These are phyloP conservation scores for Penicillium lividum DNA, from an alignment of 495 filamentous ascomycete genomes.

Conservation along the genomic window DNA sequence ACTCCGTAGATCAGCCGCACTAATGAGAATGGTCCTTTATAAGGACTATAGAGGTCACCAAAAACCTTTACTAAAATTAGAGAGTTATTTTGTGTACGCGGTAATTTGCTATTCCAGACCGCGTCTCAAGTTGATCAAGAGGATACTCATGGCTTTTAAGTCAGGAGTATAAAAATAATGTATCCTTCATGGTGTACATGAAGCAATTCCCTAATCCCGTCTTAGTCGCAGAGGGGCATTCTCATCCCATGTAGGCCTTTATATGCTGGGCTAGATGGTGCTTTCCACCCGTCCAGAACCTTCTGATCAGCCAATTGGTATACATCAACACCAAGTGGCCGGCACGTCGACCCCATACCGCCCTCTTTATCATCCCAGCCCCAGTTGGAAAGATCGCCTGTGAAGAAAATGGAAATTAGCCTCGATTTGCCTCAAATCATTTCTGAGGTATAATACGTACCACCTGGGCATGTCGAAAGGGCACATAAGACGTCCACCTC, in stretches of 20 bases:
- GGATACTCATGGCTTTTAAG: no score
- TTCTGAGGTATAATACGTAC: constrained; percentile 27
- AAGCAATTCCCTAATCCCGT: constrained; percentile 18
- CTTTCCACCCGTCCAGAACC: constrained; percentile 60
- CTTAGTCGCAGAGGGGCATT: constrained; percentile 38
- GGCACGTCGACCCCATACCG: constrained; percentile 70
- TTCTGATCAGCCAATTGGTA: constrained; percentile 57
- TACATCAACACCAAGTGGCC: constrained; percentile 71
- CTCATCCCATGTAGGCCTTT: constrained; percentile 67
- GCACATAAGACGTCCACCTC: constrained; percentile 76
- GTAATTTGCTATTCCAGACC: no score
- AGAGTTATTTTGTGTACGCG: no score
- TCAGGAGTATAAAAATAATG: no score
- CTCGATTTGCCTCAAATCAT: constrained; percentile 3
- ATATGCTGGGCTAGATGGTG: constrained; percentile 59
- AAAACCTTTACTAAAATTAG: no score
- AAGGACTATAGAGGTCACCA: no score
- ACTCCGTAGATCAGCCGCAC: no score
- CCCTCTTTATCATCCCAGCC: constrained; percentile 68
- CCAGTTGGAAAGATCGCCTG: constrained; percentile 72
- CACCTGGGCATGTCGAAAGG: constrained; percentile 61
- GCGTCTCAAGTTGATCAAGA: no score
- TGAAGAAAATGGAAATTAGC: constrained; percentile 36
- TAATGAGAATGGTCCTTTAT: no score
- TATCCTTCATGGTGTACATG: no score